A percentile compares a stretch with the other conserved stretches of the same genome.
Evolutionary conservation across 176 grass and related monocot genomes (phyloP).

Genomic region (Eleusine coracana): DNA sequence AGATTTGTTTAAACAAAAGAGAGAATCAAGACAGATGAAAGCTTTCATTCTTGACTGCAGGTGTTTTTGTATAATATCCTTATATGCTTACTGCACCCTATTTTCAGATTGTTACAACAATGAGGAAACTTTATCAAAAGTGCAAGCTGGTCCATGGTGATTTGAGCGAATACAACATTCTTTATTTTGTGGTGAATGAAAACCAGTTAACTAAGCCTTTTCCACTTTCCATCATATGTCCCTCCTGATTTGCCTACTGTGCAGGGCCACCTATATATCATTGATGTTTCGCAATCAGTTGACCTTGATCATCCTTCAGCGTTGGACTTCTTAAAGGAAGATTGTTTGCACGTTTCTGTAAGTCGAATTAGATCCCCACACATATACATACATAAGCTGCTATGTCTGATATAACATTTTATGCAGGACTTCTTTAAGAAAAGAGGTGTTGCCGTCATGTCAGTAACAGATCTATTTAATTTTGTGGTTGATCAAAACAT

Average conservation of each 20-base stretch:
- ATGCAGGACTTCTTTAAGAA: constrained; percentile 91
- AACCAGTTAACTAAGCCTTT: constrained; percentile 25
- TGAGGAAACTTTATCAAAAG: constrained; percentile 88
- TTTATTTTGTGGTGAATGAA: constrained; percentile 90
- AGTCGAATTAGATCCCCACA: constrained; percentile 27
- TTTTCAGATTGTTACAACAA: constrained; percentile 87
- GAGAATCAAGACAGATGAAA: neutral
- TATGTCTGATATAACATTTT: constrained; percentile 24
- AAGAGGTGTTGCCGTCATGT: constrained; percentile 77
- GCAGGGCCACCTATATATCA: constrained; percentile 95
- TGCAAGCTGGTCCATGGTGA: constrained; percentile 99
- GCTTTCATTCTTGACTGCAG: neutral
- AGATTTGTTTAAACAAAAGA: neutral
- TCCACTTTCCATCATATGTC: neutral
- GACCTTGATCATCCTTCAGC: constrained; percentile 94
- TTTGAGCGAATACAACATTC: constrained; percentile 99
- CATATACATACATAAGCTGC: neutral
- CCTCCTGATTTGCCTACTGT: constrained; percentile 12
- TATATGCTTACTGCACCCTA: constrained; percentile 40
- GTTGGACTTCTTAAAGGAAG: constrained; percentile 90
- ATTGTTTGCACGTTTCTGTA: constrained; percentile 97
- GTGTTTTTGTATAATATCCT: constrained; percentile 7
- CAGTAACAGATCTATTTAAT: constrained; percentile 79
- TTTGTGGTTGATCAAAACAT: constrained; percentile 85
- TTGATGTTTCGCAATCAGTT: constrained; percentile 97